A percentile compares a stretch with the other conserved stretches of the same genome.
These are phyloP conservation scores for Penicillium sp. DNA, from an alignment of 2,329 filamentous ascomycete species.

Conservation along the genomic window DNA sequence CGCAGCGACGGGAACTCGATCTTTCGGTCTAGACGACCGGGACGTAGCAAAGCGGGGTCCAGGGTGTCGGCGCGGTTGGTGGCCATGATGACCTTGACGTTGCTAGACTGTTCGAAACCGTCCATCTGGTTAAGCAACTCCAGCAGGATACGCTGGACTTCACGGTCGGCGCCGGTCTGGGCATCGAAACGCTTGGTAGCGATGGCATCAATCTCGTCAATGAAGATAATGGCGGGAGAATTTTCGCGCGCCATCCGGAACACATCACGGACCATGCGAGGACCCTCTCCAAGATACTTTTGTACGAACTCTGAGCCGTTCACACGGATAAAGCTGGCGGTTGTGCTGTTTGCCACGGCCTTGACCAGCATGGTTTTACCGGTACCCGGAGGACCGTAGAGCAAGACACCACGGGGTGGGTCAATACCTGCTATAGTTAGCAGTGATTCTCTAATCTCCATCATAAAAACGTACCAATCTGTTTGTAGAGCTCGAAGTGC, in stretches of 20 bases:
- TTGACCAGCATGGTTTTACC: conserved; percentile 98
- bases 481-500: conserved; percentile 97
- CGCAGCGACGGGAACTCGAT: conserved; percentile 97
- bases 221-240: conserved; percentile 98
- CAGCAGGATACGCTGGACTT: conserved; percentile 96
- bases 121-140: conserved; percentile 99
- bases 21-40: conserved; percentile 93
- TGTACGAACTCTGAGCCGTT: conserved; percentile 98
- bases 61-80: conserved; percentile 97
- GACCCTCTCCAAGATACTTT: conserved; percentile 96
- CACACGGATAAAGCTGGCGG: conserved; percentile 96
- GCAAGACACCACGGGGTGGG: conserved; percentile 89
- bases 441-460: background rate
- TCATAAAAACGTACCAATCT: conserved; percentile 66
- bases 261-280: conserved; percentile 97
- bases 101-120: conserved; percentile 97
- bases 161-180: conserved; percentile 94
- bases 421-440: conserved; percentile 65
- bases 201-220: conserved; percentile 98
- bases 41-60: conserved; percentile 89
- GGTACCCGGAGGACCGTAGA: conserved; percentile 94
- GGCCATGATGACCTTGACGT: conserved; percentile 99
- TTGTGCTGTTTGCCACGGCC: conserved; percentile 96
- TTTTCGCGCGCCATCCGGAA: conserved; percentile 99
- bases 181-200: conserved; percentile 99